Evolutionary conservation across 176 grass and related monocot genomes (phyloP), one percentile per base, ranked within the genome.

Genomic region (Avena eriantha): DNA sequence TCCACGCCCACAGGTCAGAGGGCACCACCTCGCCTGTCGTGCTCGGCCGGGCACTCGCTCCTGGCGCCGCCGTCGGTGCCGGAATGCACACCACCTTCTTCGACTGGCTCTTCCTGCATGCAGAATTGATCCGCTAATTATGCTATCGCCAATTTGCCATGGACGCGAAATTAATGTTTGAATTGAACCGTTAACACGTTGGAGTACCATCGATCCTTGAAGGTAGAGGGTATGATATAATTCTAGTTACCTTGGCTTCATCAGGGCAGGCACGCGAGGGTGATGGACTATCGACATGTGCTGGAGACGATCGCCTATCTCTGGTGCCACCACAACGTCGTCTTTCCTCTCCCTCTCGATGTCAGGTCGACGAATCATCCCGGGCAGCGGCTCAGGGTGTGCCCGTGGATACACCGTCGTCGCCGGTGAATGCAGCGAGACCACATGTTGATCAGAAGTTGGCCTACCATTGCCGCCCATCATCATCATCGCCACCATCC

Each of bases 21-120:
- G 96, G 96, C 84, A 98, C 96, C 67, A 98, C 90, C 84, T 98
- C 96, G 68, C 93, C 93, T 51, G 89, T 90, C 41, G 73, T 82
- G 77, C 85, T 88, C 26, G 84, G 80, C 73, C 84, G 82, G 19
- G 88, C 87, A 49, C 80, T 87, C 22, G 67, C 72, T 36, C 79
- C 84, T 23, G 84, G 68, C 36, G 88, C 80, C 5, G 93, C 89
- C 60, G 89, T 80, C 36, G 93, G 88, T 16, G 93, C 91, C 22
- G 96, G 96, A 34, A 98, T 98, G 90, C 92, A 98, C 88, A 98
- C 88, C 69, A 95, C 96, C 90, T 95, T 98, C 88, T 94, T 98
- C 86, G 71, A 81, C 67, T 95, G 89, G 86, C 81, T 93, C 79
- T 92, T 98, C 86, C 96, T 95, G 83, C 60, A 58, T 91, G 80